Percentiles rank a stretch among this genome's conserved stretches.
phyloP scores from a whole-genome alignment of 176 grass and related monocot species.

The Bolboschoenus planiculmis region DNA sequence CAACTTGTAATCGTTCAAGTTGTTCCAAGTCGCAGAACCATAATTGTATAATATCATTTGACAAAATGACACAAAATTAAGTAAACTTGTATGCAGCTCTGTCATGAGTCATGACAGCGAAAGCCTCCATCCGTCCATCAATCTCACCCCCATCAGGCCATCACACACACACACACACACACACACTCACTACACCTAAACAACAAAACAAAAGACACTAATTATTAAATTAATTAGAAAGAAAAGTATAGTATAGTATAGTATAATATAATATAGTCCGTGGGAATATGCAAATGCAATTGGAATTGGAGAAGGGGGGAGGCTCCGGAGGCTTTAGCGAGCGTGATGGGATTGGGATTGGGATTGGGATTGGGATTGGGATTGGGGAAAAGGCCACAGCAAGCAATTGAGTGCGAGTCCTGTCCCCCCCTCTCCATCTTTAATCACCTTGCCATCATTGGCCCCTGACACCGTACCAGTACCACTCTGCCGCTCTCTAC shows the following conservation, averaged over 20 bases:
- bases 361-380: slow-evolving; percentile 8
- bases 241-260: too few species aligned
- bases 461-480: slow-evolving; percentile 12
- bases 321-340: slow-evolving; percentile 4
- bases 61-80: too few species aligned
- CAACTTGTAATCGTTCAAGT: neutral
- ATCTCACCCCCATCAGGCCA: too few species aligned
- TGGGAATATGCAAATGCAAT: too few species aligned
- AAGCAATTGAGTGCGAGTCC: slow-evolving; percentile 3
- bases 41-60: too few species aligned
- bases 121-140: too few species aligned
- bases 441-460: slow-evolving; percentile 27
- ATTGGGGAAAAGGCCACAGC: slow-evolving; percentile 16
- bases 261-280: neutral
- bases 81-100: neutral
- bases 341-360: neutral
- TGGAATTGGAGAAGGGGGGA: too few species aligned
- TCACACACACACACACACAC: too few species aligned
- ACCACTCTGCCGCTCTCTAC: too few species aligned
- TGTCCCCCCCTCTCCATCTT: neutral
- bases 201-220: slow-evolving; percentile 1
- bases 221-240: too few species aligned
- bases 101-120: neutral
- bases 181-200: neutral
- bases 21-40: neutral